Evolutionary conservation across 2,329 filamentous ascomycete genomes (phyloP).

Genomic region (Dothideomycetes sp.): DNA sequence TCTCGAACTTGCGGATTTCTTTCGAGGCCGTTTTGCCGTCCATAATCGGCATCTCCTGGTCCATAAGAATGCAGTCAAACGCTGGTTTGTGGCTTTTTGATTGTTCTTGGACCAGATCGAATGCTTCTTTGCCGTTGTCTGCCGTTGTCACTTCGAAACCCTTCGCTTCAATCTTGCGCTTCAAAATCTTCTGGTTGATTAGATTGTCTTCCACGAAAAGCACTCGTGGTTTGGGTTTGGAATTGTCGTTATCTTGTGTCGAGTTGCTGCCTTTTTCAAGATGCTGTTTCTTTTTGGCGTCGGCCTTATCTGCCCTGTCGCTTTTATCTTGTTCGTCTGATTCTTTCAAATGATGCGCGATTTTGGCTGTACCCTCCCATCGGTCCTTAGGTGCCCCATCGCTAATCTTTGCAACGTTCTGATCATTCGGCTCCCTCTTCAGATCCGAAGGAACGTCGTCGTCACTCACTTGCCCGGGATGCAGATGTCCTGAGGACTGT

Average conservation of each 20-base stretch:
- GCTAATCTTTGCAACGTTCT: background rate
- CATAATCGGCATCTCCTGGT: slow-evolving; percentile 27
- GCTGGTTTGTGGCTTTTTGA: slow-evolving; percentile 7
- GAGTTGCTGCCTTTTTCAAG: slow-evolving; percentile 24
- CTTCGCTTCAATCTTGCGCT: slow-evolving; percentile 21
- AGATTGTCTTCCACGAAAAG: slow-evolving; percentile 21
- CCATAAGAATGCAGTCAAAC: slow-evolving; percentile 27
- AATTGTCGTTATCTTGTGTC: slow-evolving; percentile 23
- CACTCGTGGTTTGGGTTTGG: background rate
- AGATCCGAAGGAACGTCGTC: slow-evolving; percentile 18
- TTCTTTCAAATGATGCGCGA: background rate
- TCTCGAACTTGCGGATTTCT: slow-evolving; percentile 21
- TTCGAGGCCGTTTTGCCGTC: slow-evolving; percentile 24
- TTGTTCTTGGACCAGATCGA: slow-evolving; percentile 16
- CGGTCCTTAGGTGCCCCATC: background rate
- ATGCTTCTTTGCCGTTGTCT: slow-evolving; percentile 26
- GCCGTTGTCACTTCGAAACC: slow-evolving; percentile 25
- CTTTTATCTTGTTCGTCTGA: background rate
- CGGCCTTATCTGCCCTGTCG: background rate
- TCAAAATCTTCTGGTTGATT: slow-evolving; percentile 26
- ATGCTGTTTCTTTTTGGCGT: background rate
- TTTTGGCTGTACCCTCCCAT: slow-evolving; percentile 6
- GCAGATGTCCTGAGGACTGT: background rate
- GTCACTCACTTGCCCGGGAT: slow-evolving; percentile 13
- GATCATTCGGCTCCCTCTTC: slow-evolving; percentile 18